Conservation (phyloP, 257 asterid genomes). For the Capsicum chinense region DNA sequence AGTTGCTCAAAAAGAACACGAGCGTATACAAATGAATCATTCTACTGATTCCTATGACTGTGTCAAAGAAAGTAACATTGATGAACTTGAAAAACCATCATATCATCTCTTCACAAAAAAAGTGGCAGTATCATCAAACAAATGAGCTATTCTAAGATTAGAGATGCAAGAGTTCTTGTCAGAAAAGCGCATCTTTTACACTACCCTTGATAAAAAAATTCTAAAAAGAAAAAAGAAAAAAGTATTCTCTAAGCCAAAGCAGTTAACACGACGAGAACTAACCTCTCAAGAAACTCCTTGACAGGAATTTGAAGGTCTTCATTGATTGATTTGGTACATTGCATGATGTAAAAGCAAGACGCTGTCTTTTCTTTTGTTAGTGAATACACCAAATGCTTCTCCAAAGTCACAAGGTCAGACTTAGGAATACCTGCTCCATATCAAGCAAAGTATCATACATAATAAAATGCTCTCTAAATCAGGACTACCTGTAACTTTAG, state of each 20-base stretch:
- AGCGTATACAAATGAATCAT: neutral
- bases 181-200: slow-evolving; percentile 13
- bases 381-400: slow-evolving; percentile 60
- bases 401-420: slow-evolving; percentile 60
- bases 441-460: slow-evolving; percentile 34
- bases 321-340: slow-evolving; percentile 43
- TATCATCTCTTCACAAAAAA: neutral
- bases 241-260: slow-evolving; percentile 9
- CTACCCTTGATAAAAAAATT: neutral
- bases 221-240: neutral
- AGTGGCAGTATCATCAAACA: slow-evolving; percentile 19
- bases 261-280: slow-evolving; percentile 30
- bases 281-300: slow-evolving; percentile 60
- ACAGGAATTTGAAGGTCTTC: slow-evolving; percentile 43
- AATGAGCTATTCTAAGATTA: neutral
- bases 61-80: slow-evolving; percentile 7
- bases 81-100: slow-evolving; percentile 4
- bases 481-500: slow-evolving; percentile 24
- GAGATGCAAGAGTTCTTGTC: slow-evolving; percentile 18
- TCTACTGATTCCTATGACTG: neutral
- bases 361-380: slow-evolving; percentile 60
- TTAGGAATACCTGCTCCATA: slow-evolving; percentile 52
- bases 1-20: neutral
- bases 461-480: neutral
- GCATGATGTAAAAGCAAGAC: slow-evolving; percentile 63